Percentiles rank a stretch among this genome's conserved stretches.
phyloP scores from a whole-genome alignment of 805 yeast species.

The Candida germanica region DNA sequence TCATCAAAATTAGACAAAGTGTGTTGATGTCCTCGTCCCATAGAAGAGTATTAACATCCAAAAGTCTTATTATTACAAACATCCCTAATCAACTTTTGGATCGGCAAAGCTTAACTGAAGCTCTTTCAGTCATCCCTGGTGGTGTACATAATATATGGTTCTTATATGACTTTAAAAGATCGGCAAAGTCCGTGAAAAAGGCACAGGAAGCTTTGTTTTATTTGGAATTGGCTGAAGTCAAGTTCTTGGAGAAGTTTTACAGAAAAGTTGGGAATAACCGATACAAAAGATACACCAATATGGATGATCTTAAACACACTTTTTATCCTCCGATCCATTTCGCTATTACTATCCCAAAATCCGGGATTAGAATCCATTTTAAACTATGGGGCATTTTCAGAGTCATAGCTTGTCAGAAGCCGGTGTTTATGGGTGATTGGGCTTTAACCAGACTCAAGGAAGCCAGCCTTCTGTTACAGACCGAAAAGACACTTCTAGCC shows the following conservation, averaged over 20 bases:
- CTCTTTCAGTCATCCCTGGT: slow-evolving; percentile 47
- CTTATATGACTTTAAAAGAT: slow-evolving; percentile 32
- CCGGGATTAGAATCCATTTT: slow-evolving; percentile 10
- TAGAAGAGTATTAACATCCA: slow-evolving; percentile 22
- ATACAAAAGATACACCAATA: slow-evolving; percentile 3
- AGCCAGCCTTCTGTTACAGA: slow-evolving; percentile 17
- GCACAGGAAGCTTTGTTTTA: slow-evolving; percentile 24
- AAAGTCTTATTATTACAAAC: slow-evolving; percentile 42
- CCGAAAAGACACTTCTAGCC: slow-evolving; percentile 14
- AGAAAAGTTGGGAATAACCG: slow-evolving; percentile 2
- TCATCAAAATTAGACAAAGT: slow-evolving; percentile 47
- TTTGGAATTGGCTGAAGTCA: slow-evolving; percentile 27
- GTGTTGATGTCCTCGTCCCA: slow-evolving; percentile 31
- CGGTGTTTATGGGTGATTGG: slow-evolving; percentile 25
- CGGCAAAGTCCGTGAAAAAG: slow-evolving; percentile 17
- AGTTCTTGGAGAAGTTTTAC: slow-evolving; percentile 16
- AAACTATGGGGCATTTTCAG: slow-evolving; percentile 31
- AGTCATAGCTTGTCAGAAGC: slow-evolving; percentile 19
- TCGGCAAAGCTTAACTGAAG: slow-evolving; percentile 19
- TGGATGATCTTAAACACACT: slow-evolving; percentile 2
- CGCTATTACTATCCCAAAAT: slow-evolving; percentile 3
- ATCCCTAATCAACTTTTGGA: slow-evolving; percentile 38
- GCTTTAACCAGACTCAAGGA: slow-evolving; percentile 19
- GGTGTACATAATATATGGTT: slow-evolving; percentile 60
- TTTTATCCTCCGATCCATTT: slow-evolving; percentile 36